Conservation (phyloP, 225 moss, liverwort and hornwort species). For the Anthoceros angustus region DNA sequence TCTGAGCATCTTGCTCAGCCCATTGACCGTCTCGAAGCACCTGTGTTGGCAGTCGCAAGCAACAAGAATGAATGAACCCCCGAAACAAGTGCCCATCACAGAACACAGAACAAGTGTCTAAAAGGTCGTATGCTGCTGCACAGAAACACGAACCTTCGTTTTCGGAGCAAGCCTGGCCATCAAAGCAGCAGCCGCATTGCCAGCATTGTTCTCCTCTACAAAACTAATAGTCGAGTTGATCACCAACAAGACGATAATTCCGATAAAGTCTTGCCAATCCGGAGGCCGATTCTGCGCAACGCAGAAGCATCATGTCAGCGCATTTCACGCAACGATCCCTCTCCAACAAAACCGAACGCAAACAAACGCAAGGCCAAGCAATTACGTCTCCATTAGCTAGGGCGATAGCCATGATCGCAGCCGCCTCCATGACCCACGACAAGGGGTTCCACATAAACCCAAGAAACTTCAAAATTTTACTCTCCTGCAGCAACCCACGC, state of each 20-base stretch:
- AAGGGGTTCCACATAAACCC: conserved; percentile 56
- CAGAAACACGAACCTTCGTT: conserved; percentile 22
- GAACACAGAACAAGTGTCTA: neutral
- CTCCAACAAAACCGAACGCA: neutral
- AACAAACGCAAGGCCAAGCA: neutral
- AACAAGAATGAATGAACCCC: neutral
- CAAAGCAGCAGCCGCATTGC: conserved; percentile 37
- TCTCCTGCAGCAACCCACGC: conserved; percentile 20
- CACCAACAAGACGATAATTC: conserved; percentile 35
- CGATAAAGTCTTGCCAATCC: conserved; percentile 54
- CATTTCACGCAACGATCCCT: neutral
- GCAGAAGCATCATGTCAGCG: neutral
- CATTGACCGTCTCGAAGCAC: conserved; percentile 36
- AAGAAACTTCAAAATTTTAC: conserved; percentile 40
- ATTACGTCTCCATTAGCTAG: conserved; percentile 16
- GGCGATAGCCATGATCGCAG: conserved; percentile 44
- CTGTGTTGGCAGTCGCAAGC: conserved; percentile 7
- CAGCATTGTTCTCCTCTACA: conserved; percentile 42
- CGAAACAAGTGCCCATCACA: neutral
- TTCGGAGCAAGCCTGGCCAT: conserved; percentile 51
- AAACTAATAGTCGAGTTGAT: conserved; percentile 49
- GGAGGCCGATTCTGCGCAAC: conserved; percentile 29
- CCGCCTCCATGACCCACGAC: conserved; percentile 58
- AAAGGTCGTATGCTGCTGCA: no score
- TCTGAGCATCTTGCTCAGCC: conserved; percentile 31